These are phyloP conservation scores for Cladophialophora yegresii DNA, from an alignment of 2,329 filamentous ascomycete genomes.

Conservation along the genomic window DNA sequence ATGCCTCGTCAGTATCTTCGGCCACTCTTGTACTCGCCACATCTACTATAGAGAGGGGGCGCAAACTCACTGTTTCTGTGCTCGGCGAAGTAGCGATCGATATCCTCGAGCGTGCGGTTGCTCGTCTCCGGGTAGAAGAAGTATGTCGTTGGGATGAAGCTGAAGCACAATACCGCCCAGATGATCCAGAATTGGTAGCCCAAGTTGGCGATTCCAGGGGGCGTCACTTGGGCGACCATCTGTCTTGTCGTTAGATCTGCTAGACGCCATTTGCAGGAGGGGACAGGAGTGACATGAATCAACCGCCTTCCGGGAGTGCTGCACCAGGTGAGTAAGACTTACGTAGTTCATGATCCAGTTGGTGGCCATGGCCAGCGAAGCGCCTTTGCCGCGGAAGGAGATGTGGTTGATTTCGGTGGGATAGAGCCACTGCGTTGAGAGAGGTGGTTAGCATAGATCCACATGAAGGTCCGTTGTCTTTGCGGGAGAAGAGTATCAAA, in stretches of 20 bases:
- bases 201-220: constrained; percentile 40
- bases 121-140: constrained; percentile 42
- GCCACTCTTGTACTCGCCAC: not conserved
- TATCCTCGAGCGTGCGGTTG: constrained; percentile 40
- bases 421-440: constrained; percentile 40
- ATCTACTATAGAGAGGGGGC: not conserved
- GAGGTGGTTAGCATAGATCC: not conserved
- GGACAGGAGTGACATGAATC: not conserved
- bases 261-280: not conserved
- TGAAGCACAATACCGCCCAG: constrained; percentile 38
- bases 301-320: not conserved
- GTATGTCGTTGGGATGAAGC: constrained; percentile 40
- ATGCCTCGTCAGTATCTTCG: not conserved
- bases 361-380: constrained; percentile 39
- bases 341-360: constrained; percentile 40
- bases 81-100: constrained; percentile 40
- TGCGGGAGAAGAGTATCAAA: not conserved
- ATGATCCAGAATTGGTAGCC: constrained; percentile 41
- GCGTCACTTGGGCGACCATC: constrained; percentile 42
- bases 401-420: constrained; percentile 43
- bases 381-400: constrained; percentile 42
- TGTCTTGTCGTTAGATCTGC: not conserved
- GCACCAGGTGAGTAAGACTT: not conserved
- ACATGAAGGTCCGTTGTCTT: not conserved
- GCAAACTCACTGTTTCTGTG: constrained; percentile 21